Percentiles rank a stretch among this genome's conserved stretches.
Conservation (phyloP, 2,329 filamentous ascomycete genomes). For the Fusarium sp. region DNA sequence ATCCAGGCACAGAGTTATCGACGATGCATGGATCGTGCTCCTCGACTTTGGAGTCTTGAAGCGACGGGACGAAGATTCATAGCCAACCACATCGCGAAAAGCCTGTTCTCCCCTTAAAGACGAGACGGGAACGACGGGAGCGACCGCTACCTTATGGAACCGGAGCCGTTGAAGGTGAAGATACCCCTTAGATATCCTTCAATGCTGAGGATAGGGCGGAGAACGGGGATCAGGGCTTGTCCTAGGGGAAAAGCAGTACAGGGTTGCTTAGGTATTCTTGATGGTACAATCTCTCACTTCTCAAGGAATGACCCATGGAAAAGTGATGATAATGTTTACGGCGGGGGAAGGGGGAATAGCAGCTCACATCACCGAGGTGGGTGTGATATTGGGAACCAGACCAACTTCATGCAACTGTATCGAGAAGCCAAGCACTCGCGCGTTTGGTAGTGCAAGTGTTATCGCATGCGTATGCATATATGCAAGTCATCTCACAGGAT, state of each 20-base stretch:
- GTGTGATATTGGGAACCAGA: slow-evolving; percentile 37
- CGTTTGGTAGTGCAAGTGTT: slow-evolving; percentile 31
- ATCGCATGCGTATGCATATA: slow-evolving; percentile 32
- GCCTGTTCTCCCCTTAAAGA: slow-evolving; percentile 38
- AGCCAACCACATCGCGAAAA: slow-evolving; percentile 50
- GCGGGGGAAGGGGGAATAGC: slow-evolving; percentile 19
- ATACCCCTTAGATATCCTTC: slow-evolving; percentile 32
- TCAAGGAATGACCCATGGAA: slow-evolving; percentile 1
- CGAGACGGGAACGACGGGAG: slow-evolving; percentile 46
- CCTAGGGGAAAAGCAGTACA: neutral
- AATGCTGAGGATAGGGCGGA: slow-evolving; percentile 21
- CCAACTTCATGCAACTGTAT: slow-evolving; percentile 37
- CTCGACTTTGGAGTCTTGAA: slow-evolving; percentile 38
- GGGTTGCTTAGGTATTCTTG: slow-evolving; percentile 6
- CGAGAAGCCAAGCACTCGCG: slow-evolving; percentile 37
- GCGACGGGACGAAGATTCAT: slow-evolving; percentile 24
- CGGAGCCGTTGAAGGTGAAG: slow-evolving; percentile 41
- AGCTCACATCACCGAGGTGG: slow-evolving; percentile 27
- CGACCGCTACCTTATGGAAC: slow-evolving; percentile 45
- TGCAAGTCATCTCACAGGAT: slow-evolving; percentile 40
- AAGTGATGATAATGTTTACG: slow-evolving; percentile 18
- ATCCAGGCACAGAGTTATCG: slow-evolving; percentile 12
- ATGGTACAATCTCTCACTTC: slow-evolving; percentile 9
- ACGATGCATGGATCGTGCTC: slow-evolving; percentile 42
- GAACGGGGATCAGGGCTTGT: slow-evolving; percentile 18